A percentile compares a stretch with the other conserved stretches of the same genome.
phyloP scores from a whole-genome alignment of 1,284 basidiomycete species.

The Rhodotorula sp. region DNA sequence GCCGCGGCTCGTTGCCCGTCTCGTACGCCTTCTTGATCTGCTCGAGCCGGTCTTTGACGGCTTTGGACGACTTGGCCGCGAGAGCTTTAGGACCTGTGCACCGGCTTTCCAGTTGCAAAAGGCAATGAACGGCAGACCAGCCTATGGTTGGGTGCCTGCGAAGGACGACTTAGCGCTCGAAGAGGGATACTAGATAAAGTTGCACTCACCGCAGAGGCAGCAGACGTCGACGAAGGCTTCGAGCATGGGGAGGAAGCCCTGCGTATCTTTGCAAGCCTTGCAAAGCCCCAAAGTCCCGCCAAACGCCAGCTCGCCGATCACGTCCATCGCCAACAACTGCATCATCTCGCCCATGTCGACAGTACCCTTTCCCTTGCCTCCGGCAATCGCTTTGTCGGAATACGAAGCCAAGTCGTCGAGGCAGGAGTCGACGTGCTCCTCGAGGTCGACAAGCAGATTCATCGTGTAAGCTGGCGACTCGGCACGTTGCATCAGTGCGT shows the following conservation, averaged over 20 bases:
- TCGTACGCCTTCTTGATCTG: background rate
- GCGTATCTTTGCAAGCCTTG: background rate
- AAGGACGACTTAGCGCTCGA: background rate
- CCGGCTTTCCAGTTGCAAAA: background rate
- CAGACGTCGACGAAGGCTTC: background rate
- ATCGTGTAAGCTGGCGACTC: background rate
- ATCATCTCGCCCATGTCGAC: constrained; percentile 3
- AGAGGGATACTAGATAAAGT: background rate
- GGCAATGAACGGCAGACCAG: background rate
- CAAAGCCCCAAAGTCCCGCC: background rate
- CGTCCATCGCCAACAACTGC: constrained; percentile 3
- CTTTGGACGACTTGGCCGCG: background rate
- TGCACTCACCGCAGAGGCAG: background rate
- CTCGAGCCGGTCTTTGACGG: background rate
- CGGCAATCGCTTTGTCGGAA: background rate
- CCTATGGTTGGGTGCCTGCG: constrained; percentile 1
- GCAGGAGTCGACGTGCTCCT: background rate
- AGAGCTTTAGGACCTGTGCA: background rate
- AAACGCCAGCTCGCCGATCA: constrained; percentile 1
- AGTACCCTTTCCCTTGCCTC: background rate
- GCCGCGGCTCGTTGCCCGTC: background rate
- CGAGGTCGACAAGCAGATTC: constrained; percentile 1
- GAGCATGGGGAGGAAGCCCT: constrained; percentile 2
- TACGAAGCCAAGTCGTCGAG: background rate
- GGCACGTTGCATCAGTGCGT: background rate